Conservation (phyloP, 2,329 filamentous ascomycete genomes). For the Blumeria graminis region DNA sequence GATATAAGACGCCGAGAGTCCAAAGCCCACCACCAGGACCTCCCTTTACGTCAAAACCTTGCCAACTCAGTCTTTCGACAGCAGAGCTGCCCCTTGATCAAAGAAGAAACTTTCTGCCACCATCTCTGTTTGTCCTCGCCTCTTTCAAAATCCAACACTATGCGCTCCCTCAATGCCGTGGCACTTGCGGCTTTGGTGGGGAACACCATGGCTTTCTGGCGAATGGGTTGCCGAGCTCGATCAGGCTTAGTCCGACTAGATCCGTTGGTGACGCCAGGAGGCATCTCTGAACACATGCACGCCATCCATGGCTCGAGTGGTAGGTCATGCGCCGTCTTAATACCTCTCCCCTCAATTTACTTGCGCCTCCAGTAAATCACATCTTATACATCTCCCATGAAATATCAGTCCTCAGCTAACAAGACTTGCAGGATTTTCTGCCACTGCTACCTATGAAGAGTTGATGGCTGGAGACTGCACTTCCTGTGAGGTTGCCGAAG, state of each 20-base stretch:
- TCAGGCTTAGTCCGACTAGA: slow-evolving; percentile 51
- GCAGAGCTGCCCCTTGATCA: too few species aligned
- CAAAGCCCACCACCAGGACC: too few species aligned
- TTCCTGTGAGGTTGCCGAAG: slow-evolving; percentile 35
- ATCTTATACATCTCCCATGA: not conserved
- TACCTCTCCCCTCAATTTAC: not conserved
- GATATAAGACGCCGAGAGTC: too few species aligned
- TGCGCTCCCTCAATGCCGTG: not conserved
- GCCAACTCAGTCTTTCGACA: too few species aligned
- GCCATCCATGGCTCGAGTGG: slow-evolving; percentile 51
- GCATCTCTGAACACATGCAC: slow-evolving; percentile 42
- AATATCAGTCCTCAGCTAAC: not conserved
- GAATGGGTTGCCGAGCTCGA: slow-evolving; percentile 57
- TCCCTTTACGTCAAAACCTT: too few species aligned
- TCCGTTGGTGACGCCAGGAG: slow-evolving; percentile 42
- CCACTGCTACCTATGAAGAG: slow-evolving; percentile 28
- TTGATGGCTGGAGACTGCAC: slow-evolving; percentile 38
- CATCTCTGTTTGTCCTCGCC: not conserved
- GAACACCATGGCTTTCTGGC: slow-evolving; percentile 47
- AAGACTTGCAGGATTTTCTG: slow-evolving; percentile 33
- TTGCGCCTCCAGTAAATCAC: not conserved
- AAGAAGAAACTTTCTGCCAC: too few species aligned
- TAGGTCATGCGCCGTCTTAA: slow-evolving; percentile 20
- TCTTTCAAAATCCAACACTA: slow-evolving; percentile 1
- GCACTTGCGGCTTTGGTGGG: slow-evolving; percentile 1